Conservation (phyloP, 148 eudicot genomes). For the Silene conica region DNA sequence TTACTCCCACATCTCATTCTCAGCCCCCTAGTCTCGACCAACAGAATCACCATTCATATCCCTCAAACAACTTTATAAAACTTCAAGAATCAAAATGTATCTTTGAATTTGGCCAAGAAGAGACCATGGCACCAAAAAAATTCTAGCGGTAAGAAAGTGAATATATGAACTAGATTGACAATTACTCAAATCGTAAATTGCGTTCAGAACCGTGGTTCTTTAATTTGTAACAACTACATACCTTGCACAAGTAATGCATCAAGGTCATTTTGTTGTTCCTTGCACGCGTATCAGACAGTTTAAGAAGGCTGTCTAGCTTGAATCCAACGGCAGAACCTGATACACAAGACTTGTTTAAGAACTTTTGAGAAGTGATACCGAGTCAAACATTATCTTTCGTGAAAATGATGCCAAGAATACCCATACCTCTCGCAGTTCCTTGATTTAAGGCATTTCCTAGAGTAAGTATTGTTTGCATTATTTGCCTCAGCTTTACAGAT, state of each 20-base stretch:
- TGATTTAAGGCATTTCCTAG: conserved; percentile 97
- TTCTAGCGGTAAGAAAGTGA: not conserved
- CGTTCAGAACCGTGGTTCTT: not conserved
- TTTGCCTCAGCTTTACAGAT: conserved; percentile 75
- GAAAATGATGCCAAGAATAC: not conserved
- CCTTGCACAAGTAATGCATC: conserved; percentile 99
- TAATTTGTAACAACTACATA: conserved; percentile 17
- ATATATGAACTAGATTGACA: not conserved
- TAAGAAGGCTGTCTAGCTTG: conserved; percentile 95
- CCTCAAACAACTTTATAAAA: too few species aligned
- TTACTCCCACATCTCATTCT: too few species aligned
- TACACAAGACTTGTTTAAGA: conserved; percentile 13
- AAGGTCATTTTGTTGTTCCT: conserved; percentile 94
- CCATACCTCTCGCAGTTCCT: conserved; percentile 96
- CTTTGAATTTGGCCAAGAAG: too few species aligned
- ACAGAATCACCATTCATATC: too few species aligned
- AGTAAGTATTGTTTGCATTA: conserved; percentile 97
- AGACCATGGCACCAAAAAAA: too few species aligned
- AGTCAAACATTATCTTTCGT: conserved; percentile 7
- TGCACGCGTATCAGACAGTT: conserved; percentile 95
- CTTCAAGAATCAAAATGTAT: too few species aligned
- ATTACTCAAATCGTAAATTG: not conserved
- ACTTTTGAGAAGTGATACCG: not conserved
- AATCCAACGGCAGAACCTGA: conserved; percentile 96
- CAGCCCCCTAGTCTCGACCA: too few species aligned